Evolutionary conservation across 257 asterid species (phyloP).

Genomic region (Orobanche coerulescens): DNA sequence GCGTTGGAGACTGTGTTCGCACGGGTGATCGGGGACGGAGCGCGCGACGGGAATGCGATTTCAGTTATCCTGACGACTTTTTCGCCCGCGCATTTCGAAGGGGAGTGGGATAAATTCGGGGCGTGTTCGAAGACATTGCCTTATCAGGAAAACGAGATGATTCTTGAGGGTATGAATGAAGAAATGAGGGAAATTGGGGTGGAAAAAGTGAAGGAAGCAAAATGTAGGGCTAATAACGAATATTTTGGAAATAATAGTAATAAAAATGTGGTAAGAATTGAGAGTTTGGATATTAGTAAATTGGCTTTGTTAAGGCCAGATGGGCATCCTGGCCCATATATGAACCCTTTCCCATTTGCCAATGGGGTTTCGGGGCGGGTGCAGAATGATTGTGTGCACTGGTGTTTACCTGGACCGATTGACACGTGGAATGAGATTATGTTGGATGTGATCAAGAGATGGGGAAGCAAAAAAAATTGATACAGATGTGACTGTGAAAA

Average conservation of each 20-base stretch:
- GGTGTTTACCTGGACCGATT: conserved; percentile 90
- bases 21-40: conserved; percentile 23
- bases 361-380: conserved; percentile 49
- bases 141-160: conserved; percentile 29
- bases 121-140: conserved; percentile 65
- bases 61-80: conserved; percentile 52
- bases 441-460: conserved; percentile 40
- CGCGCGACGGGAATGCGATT: neutral
- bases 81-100: conserved; percentile 76
- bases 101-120: conserved; percentile 76
- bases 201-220: conserved; percentile 31
- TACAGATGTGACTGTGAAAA: too few relatives aligned
- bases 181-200: conserved; percentile 60
- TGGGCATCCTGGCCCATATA: conserved; percentile 86
- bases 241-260: neutral
- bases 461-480: conserved; percentile 16
- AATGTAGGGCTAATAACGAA: conserved; percentile 10
- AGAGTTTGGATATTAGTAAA: conserved; percentile 54
- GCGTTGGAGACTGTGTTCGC: conserved; percentile 46
- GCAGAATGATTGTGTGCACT: conserved; percentile 78
- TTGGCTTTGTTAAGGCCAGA: conserved; percentile 65
- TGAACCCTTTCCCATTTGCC: conserved; percentile 60
- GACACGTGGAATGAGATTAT: conserved; percentile 79
- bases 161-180: conserved; percentile 46
- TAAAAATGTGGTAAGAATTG: conserved; percentile 44